Percentiles rank a stretch among this genome's conserved stretches.
phyloP scores from a whole-genome alignment of 768 basidiomycete species.

The Pisolithus tinctorius region DNA sequence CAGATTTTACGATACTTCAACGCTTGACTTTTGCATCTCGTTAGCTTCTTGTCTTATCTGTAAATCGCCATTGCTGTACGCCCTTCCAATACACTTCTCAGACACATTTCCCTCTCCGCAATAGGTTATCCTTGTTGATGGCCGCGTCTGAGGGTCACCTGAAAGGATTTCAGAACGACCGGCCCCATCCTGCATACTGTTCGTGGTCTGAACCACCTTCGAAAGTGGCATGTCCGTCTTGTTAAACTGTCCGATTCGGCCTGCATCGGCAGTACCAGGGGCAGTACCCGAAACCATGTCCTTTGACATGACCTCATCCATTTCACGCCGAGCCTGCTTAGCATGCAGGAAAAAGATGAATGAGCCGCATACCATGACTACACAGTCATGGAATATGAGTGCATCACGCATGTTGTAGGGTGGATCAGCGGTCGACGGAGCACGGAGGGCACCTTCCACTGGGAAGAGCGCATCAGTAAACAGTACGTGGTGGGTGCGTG shows the following conservation, averaged over 20 bases:
- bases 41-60: background rate
- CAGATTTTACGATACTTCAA: too few relatives aligned
- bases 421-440: slow-evolving; percentile 49
- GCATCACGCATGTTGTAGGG: slow-evolving; percentile 68
- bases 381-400: slow-evolving; percentile 58
- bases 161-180: too few relatives aligned
- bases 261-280: background rate
- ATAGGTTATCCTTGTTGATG: background rate
- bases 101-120: too few relatives aligned
- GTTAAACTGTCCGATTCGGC: background rate
- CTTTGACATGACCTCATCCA: slow-evolving; percentile 49
- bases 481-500: background rate
- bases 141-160: background rate
- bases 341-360: slow-evolving; percentile 51
- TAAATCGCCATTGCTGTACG: background rate
- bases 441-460: slow-evolving; percentile 69
- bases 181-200: too few relatives aligned
- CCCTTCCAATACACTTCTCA: background rate
- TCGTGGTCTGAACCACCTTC: background rate
- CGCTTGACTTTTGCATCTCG: background rate
- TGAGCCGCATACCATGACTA: slow-evolving; percentile 35
- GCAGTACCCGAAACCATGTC: background rate
- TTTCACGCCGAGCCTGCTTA: slow-evolving; percentile 52
- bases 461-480: background rate
- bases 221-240: background rate